Evolutionary conservation across 306 rosid species (phyloP).

Genomic region (Sphenostylis stenocarpa): DNA sequence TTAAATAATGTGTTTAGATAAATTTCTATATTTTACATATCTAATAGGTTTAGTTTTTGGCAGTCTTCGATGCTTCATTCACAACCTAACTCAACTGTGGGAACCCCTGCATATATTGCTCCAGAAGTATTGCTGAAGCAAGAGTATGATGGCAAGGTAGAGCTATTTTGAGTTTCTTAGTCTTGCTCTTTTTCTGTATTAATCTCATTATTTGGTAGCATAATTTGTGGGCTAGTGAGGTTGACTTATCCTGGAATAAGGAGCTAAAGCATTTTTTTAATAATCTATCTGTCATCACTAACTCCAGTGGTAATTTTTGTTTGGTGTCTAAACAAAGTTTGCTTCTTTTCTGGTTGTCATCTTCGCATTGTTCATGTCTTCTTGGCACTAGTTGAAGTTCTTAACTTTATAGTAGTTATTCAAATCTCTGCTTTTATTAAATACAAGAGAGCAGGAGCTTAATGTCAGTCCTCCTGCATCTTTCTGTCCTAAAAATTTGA

Average conservation of each 20-base stretch:
- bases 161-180: background rate
- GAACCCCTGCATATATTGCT: conserved; percentile 98
- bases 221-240: background rate
- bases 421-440: background rate
- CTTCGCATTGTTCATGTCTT: background rate
- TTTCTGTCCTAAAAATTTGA: background rate
- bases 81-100: conserved; percentile 95
- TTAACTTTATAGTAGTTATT: background rate
- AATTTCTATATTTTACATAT: background rate
- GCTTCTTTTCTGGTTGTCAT: background rate
- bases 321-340: background rate
- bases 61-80: conserved; percentile 97
- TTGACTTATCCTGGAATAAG: background rate
- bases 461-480: background rate
- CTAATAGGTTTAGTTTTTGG: background rate
- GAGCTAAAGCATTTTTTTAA: background rate
- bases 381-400: background rate
- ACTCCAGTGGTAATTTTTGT: background rate
- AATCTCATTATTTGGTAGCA: background rate
- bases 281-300: background rate
- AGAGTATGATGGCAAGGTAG: conserved; percentile 95
- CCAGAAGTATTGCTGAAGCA: conserved; percentile 88
- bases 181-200: background rate
- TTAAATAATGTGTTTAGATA: background rate
- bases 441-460: background rate